These are phyloP conservation scores for Phialocephala subalpina DNA, from an alignment of 2,329 filamentous ascomycete species.

Conservation along the genomic window DNA sequence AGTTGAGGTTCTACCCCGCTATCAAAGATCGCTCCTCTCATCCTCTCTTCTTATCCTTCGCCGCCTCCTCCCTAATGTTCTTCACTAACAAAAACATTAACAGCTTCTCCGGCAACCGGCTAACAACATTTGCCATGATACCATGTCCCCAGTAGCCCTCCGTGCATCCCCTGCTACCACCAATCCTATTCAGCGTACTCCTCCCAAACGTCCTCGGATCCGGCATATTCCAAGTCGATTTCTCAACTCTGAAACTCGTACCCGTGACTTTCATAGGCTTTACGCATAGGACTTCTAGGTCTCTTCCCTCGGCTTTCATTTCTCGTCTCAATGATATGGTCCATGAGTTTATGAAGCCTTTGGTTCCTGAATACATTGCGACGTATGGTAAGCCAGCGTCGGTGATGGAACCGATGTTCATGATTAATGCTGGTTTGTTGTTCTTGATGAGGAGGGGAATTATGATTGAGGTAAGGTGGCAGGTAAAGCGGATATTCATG, in stretches of 20 bases:
- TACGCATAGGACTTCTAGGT: slow-evolving; percentile 18
- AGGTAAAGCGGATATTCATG: slow-evolving; percentile 58
- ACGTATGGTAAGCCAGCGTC: slow-evolving; percentile 56
- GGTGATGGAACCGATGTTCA: slow-evolving; percentile 59
- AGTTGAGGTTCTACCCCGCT: not conserved
- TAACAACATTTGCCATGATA: not conserved
- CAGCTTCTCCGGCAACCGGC: not conserved
- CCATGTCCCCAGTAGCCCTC: not conserved
- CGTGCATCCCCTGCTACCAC: not conserved
- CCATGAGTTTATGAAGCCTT: slow-evolving; percentile 50
- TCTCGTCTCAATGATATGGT: slow-evolving; percentile 24
- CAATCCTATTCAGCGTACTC: not conserved
- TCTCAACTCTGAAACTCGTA: not conserved
- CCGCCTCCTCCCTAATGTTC: not conserved
- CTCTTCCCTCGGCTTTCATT: not conserved
- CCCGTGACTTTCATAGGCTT: slow-evolving; percentile 3
- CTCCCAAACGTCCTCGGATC: not conserved
- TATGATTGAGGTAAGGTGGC: slow-evolving; percentile 55
- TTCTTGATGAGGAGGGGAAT: slow-evolving; percentile 51
- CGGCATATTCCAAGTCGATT: not conserved
- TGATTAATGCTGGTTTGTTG: slow-evolving; percentile 53
- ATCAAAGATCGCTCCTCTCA: not conserved
- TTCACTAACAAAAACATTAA: not conserved
- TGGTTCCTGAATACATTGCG: slow-evolving; percentile 53
- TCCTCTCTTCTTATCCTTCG: slow-evolving; percentile 5